Evolutionary conservation across 495 filamentous ascomycete species (phyloP), one percentile per base, ranked within the genome.

Genomic region (Xylaria acuta): DNA sequence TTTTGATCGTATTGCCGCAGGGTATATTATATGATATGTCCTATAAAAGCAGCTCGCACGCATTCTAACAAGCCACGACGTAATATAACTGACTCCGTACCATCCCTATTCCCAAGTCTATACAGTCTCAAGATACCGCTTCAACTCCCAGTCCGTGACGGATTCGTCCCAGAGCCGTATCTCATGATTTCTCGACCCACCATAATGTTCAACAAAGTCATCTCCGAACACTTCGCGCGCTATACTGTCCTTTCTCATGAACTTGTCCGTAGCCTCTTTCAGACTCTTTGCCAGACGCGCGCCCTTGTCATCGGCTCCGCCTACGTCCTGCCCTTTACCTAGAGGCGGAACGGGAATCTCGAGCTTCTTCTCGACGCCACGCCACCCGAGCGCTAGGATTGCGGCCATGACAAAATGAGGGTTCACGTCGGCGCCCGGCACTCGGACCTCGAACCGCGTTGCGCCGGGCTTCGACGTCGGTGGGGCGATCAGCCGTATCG

Each of bases 151-250:
- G 80, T 97, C 95, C 32, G 94, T 97, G 9, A 97, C 94, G 1
- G 94, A 93, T 79, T 98, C 95, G 78, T 99, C 94, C 94, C 94
- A 99, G 22, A 97, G 81, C 71, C 90, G 84, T 75, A 94, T 86
- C 81, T 99, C 96, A 81, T 99, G 95, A 76, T 95, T 92, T 71
- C 96, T 89, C 30, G 96, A 97, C 9, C 96, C 96, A 5, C 91
- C 93, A 85, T 89, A 99, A 78, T 99, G 97, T 4, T 98, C 94
- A 9, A 99, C 95, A 81, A 99, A 99, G 12, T 92, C 92, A 80
- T 98, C 90, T 0, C 97, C 97, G 80, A 99, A 93, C 0, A 95
- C 93, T 79, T 98, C 92, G 63, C 96, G 85, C 49, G 96, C 96
- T 18, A 97, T 86, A 79, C 95, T 97, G 16, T 88, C 92, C 63